Evolutionary conservation across 2,329 filamentous ascomycete species (phyloP).

Genomic region (Epichloe typhina): DNA sequence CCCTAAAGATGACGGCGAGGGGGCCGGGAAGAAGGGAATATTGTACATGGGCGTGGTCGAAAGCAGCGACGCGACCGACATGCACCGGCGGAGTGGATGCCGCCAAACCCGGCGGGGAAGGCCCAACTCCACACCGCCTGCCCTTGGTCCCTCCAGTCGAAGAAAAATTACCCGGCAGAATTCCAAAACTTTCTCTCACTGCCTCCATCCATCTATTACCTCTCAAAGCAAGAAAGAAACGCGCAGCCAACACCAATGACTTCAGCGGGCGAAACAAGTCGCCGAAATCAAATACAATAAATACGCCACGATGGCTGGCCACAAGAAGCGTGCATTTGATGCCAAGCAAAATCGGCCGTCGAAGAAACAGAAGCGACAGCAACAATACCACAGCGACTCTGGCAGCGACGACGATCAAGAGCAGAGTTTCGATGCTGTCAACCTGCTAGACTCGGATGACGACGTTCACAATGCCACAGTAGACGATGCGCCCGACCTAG

Average conservation of each 20-base stretch:
- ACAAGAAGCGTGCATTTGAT: conserved; percentile 21
- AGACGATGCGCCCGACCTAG: conserved; percentile 29
- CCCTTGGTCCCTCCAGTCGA: background rate
- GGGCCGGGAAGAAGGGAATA: too few relatives aligned
- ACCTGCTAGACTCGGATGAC: conserved; percentile 44
- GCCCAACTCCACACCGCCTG: conserved; percentile 7
- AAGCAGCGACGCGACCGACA: too few relatives aligned
- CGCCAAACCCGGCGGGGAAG: too few relatives aligned
- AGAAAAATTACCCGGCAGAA: conserved; percentile 11
- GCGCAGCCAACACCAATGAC: background rate
- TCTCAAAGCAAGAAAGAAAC: background rate
- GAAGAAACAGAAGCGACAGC: conserved; percentile 39
- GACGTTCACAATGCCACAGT: conserved; percentile 39
- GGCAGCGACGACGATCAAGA: conserved; percentile 24
- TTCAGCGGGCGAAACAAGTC: background rate
- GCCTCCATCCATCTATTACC: background rate
- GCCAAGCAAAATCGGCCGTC: conserved; percentile 25
- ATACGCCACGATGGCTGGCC: conserved; percentile 18
- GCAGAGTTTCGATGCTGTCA: conserved; percentile 35
- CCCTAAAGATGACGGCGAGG: too few relatives aligned
- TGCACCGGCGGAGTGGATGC: too few relatives aligned
- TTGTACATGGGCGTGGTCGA: too few relatives aligned
- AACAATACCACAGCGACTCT: conserved; percentile 39
- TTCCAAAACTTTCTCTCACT: conserved; percentile 4
- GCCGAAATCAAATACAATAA: conserved; percentile 1